Conservation (phyloP, 495 filamentous ascomycete species). For the Hyphodiscus hymeniophilus region DNA sequence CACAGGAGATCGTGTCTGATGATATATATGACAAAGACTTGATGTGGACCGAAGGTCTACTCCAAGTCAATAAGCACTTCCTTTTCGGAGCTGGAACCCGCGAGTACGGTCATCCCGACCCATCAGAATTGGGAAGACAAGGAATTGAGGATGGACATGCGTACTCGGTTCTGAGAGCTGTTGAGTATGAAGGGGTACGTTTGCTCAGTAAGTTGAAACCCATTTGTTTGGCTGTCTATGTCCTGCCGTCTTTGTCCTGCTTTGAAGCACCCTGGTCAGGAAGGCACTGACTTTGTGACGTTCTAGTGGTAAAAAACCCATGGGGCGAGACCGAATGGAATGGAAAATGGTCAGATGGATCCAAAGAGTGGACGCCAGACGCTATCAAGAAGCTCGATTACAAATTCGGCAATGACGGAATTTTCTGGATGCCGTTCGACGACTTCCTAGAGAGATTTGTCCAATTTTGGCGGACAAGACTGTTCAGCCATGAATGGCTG, state of each 20-base stretch:
- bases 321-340: slow-evolving; percentile 83
- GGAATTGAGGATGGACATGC: slow-evolving; percentile 75
- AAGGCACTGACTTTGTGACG: no score
- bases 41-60: slow-evolving; percentile 80
- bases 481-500: slow-evolving; percentile 74
- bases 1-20: slow-evolving; percentile 63
- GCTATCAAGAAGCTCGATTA: slow-evolving; percentile 75
- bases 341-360: slow-evolving; percentile 82
- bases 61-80: slow-evolving; percentile 76
- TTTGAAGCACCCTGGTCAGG: no score
- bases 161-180: slow-evolving; percentile 78
- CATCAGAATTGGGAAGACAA: slow-evolving; percentile 43
- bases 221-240: no score
- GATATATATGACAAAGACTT: slow-evolving; percentile 79
- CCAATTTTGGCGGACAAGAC: slow-evolving; percentile 76
- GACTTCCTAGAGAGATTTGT: slow-evolving; percentile 80
- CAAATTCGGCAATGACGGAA: slow-evolving; percentile 73
- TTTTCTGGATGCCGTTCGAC: slow-evolving; percentile 60
- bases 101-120: slow-evolving; percentile 38
- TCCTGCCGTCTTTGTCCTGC: no score
- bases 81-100: slow-evolving; percentile 78
- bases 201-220: no score
- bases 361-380: slow-evolving; percentile 83
- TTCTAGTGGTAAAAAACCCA: slow-evolving; percentile 79
- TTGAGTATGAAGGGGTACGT: slow-evolving; percentile 66